Conservation (phyloP, 202 grass and related monocot genomes). For the Hordeum pubiflorum region DNA sequence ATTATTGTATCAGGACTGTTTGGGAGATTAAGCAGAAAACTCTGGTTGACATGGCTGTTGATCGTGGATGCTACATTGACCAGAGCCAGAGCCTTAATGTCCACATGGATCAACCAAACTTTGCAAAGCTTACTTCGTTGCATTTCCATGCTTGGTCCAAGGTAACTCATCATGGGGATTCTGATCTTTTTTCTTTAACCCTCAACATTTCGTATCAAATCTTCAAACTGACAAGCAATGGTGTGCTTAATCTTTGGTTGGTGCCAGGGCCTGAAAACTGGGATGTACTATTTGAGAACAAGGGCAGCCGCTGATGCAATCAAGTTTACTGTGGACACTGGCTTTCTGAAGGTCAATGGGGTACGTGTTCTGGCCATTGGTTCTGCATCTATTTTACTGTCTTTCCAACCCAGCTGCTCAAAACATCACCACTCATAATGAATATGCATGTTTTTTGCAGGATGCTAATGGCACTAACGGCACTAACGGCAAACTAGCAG, state of each 20-base stretch:
- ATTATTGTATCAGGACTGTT: constrained; percentile 56
- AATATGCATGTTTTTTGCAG: constrained; percentile 14
- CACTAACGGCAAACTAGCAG: constrained; percentile 28
- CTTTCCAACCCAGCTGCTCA: neutral
- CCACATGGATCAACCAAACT: constrained; percentile 95
- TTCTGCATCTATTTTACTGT: neutral
- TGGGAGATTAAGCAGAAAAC: constrained; percentile 99
- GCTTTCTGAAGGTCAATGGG: constrained; percentile 49
- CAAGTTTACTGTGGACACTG: constrained; percentile 93
- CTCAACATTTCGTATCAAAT: neutral
- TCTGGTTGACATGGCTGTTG: constrained; percentile 92
- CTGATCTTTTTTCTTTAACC: no score
- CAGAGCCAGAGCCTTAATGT: constrained; percentile 98
- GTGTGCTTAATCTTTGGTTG: neutral
- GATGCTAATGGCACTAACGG: constrained; percentile 15
- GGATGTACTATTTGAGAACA: constrained; percentile 95
- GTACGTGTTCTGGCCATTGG: neutral
- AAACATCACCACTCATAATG: neutral
- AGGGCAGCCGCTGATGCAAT: constrained; percentile 90
- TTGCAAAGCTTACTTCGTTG: constrained; percentile 84
- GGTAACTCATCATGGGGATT: constrained; percentile 24
- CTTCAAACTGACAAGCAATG: neutral
- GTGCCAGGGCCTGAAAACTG: constrained; percentile 85
- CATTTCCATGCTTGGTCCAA: constrained; percentile 98
- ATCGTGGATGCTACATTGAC: constrained; percentile 94